Conservation (phyloP, 2,329 filamentous ascomycete species). For the Diaporthe caulivora region DNA sequence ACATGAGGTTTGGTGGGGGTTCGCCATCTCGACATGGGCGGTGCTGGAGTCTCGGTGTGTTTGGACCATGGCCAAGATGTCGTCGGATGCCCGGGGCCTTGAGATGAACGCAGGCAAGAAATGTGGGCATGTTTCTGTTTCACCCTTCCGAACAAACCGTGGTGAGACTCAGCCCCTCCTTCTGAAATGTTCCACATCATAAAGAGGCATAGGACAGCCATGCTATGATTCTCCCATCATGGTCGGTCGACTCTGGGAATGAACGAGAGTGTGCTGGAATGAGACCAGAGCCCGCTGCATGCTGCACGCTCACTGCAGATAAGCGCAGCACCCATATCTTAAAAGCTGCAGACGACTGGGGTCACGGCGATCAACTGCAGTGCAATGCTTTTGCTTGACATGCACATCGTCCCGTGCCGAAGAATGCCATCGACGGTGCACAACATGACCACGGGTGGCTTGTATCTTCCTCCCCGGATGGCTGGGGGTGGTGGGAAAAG, state of each 20-base stretch:
- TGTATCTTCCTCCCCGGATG: not conserved
- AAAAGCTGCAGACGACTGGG: not conserved
- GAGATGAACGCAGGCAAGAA: conserved; percentile 21
- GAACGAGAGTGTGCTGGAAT: not conserved
- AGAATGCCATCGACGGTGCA: not conserved
- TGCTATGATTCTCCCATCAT: not conserved
- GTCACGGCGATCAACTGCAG: not conserved
- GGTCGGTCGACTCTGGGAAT: not conserved
- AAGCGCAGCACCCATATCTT: not conserved
- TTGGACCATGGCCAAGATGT: not conserved
- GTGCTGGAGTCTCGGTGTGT: conserved; percentile 7
- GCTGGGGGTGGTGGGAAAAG: not conserved
- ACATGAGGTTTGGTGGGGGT: not conserved
- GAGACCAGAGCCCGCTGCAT: not conserved
- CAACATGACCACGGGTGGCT: not conserved
- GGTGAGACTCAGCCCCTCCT: not conserved
- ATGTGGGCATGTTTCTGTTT: conserved; percentile 27
- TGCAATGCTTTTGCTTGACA: not conserved
- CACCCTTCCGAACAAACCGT: conserved; percentile 18
- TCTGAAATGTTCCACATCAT: not conserved
- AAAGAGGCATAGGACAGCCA: not conserved
- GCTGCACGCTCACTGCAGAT: not conserved
- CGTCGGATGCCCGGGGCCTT: conserved; percentile 14
- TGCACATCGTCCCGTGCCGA: not conserved
- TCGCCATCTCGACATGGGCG: not conserved